These are phyloP conservation scores for Penicillium frequentans DNA, from an alignment of 2,329 filamentous ascomycete species.

Conservation along the genomic window DNA sequence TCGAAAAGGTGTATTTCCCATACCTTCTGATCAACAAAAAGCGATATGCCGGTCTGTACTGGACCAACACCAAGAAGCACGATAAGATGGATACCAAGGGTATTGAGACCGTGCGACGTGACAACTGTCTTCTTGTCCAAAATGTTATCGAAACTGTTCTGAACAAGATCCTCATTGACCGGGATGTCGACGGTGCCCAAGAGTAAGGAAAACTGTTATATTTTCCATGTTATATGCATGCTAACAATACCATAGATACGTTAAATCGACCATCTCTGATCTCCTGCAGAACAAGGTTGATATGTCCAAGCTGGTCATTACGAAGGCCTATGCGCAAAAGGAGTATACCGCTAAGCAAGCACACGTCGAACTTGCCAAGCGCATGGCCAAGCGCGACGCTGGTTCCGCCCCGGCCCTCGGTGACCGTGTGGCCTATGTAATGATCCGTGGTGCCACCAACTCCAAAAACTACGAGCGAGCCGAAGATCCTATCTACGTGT, in stretches of 20 bases:
- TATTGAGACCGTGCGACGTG: conserved; percentile 95
- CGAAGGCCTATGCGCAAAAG: conserved; percentile 89
- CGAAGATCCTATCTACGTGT: conserved; percentile 93
- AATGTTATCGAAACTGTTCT: conserved; percentile 97
- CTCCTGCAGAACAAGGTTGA: conserved; percentile 96
- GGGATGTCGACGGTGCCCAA: conserved; percentile 85
- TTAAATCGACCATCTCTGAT: conserved; percentile 94
- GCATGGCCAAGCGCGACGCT: conserved; percentile 95
- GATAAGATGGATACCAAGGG: conserved; percentile 99
- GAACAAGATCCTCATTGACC: conserved; percentile 92
- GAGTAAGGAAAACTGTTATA: conserved; percentile 63
- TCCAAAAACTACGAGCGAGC: conserved; percentile 96
- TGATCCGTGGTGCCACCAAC: conserved; percentile 85
- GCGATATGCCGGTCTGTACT: conserved; percentile 95
- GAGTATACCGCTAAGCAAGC: conserved; percentile 92
- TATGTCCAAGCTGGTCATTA: conserved; percentile 99
- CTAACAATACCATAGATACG: conserved; percentile 62
- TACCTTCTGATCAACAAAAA: conserved; percentile 99
- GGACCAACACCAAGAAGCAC: conserved; percentile 90
- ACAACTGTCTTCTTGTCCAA: conserved; percentile 94
- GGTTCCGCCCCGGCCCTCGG: conserved; percentile 90
- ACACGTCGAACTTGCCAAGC: conserved; percentile 89
- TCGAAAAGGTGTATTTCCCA: conserved; percentile 98
- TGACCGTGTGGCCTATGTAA: conserved; percentile 97
- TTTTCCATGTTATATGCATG: neutral